A percentile compares a stretch with the other conserved stretches of the same genome.
These are phyloP conservation scores for Talaromyces proteolyticus DNA, from an alignment of 495 filamentous ascomycete genomes.

Conservation along the genomic window DNA sequence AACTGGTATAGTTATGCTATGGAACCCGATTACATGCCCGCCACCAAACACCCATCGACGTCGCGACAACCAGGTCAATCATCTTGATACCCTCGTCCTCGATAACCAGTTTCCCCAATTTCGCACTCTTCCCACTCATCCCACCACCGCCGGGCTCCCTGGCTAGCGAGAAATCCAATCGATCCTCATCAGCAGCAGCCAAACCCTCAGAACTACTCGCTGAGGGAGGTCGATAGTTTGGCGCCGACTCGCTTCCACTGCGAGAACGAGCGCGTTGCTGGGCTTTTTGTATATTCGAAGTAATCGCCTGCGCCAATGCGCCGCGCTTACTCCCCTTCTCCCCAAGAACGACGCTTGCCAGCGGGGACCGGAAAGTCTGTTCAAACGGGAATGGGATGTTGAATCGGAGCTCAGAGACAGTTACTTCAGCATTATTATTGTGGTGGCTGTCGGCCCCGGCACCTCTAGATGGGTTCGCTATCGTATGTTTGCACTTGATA, in stretches of 20 bases:
- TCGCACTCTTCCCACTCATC: conserved; percentile 76
- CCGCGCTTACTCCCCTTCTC: not conserved
- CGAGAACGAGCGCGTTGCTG: conserved; percentile 3
- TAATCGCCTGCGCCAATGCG: not conserved
- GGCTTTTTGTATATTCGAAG: conserved; percentile 6
- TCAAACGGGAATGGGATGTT: conserved; percentile 58
- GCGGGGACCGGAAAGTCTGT: conserved; percentile 3
- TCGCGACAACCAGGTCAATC: conserved; percentile 86
- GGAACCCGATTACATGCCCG: conserved; percentile 60
- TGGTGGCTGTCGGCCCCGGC: conserved; percentile 4
- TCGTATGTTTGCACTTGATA: conserved; percentile 72
- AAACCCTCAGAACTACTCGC: not conserved
- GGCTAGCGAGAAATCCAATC: conserved; percentile 67
- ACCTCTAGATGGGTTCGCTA: conserved; percentile 26
- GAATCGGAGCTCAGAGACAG: conserved; percentile 81
- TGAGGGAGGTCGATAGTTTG: not conserved
- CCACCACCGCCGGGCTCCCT: conserved; percentile 77
- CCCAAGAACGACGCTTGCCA: not conserved
- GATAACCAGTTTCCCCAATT: conserved; percentile 88
- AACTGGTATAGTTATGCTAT: not conserved
- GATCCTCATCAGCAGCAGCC: conserved; percentile 15
- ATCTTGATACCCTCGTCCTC: conserved; percentile 91
- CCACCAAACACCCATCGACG: conserved; percentile 93
- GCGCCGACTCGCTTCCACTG: not conserved
- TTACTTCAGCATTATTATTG: conserved; percentile 36